Evolutionary conservation across 78 protist genomes (phyloP).

Genomic region (Paratrimastix pyriformis): DNA sequence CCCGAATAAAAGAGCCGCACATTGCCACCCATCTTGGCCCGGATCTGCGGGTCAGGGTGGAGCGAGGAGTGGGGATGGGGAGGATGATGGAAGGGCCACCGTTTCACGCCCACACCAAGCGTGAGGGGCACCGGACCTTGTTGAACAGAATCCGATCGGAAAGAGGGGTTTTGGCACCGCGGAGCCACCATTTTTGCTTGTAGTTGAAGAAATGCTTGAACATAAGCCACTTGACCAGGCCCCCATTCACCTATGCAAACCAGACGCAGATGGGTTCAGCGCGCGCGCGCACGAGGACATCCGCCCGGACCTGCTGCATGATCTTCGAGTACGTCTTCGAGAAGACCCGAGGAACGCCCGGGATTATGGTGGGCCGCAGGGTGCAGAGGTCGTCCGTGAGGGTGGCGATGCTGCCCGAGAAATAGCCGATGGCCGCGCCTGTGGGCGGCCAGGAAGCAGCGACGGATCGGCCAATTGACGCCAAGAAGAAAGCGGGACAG

Average conservation of each 20-base stretch:
- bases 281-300: no score
- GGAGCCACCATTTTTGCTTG: background rate
- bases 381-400: background rate
- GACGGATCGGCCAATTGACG: no score
- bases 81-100: no score
- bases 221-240: background rate
- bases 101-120: no score
- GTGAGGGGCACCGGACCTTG: no score
- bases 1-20: constrained; percentile 8
- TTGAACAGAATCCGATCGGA: background rate
- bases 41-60: no score
- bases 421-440: background rate
- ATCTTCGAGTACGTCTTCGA: constrained; percentile 13
- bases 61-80: no score
- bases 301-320: background rate
- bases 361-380: background rate
- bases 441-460: background rate
- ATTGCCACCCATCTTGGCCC: constrained; percentile 8
- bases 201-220: background rate
- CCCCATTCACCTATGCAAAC: background rate
- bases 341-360: constrained; percentile 23
- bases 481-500: no score
- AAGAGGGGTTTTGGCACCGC: background rate
- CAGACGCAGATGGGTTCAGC: no score
- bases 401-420: background rate